Evolutionary conservation across 257 asterid genomes (phyloP), one percentile per base, ranked within the genome.

Genomic region (Solanum chiquidenum): DNA sequence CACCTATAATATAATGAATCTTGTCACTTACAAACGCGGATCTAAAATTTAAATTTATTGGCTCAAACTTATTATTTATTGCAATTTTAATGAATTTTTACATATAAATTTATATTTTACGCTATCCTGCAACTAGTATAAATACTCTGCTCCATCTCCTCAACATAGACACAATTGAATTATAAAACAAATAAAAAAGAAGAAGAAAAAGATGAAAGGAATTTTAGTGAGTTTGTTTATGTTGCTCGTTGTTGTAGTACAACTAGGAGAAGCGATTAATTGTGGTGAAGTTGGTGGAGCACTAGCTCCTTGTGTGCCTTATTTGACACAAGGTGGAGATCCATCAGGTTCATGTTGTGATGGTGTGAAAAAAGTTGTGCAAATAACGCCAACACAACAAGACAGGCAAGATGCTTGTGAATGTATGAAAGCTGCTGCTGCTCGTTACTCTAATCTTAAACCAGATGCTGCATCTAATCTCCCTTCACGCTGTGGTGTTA

Each of bases 331-430:
- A 11, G 92, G 94, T 7, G 95, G 94, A 9, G 86, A 21, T 7
- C 96, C 96, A 4, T 3, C 88, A 1, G 55, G 12, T 0, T 2
- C 75, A 27, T 95, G 98, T 82, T 93, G 97, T 75, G 13, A 29
- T 18, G 94, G 94, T 5, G 94, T 95, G 9, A 85, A 14, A 76
- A 83, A 29, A 16, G 69, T 95, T 58, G 6, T 16, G 3, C 66
- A 73, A 35, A 66, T 83, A 85, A 66, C 90, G 8, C 86, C 69
- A 11, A 90, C 91, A 1, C 88, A 42, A 68, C 90, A 87, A 60
- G 98, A 95, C 69, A 85, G 95, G 82, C 92, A 89, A 33, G 75
- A 90, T 6, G 97, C 90, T 25, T 95, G 98, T 80, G 34, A 86
- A 86, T 95, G 98, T 87, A 5, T 91, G 23, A 93, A 93, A 84